phyloP scores from a whole-genome alignment of 805 yeast genomes.

The Lipomyces orientalis region DNA sequence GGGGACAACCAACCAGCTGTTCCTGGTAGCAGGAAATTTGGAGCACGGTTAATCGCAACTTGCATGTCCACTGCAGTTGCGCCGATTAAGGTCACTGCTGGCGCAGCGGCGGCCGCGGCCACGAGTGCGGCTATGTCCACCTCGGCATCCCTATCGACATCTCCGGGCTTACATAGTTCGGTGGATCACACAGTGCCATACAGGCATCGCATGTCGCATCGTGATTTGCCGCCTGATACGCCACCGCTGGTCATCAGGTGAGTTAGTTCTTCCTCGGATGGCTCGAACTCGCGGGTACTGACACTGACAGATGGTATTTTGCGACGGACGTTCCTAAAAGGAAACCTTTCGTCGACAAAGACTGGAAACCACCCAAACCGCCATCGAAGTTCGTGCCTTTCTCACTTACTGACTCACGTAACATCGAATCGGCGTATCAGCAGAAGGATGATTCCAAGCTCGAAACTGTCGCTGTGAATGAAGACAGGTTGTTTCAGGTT shows the following conservation, averaged over 20 bases:
- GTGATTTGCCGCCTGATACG: constrained; percentile 33
- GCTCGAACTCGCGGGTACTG: neutral
- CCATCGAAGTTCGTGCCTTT: constrained; percentile 72
- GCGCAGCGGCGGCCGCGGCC: neutral
- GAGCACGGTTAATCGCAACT: neutral
- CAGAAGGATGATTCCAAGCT: constrained; percentile 30
- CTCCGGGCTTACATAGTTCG: neutral
- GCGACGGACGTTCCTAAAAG: constrained; percentile 34
- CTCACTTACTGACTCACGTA: constrained; percentile 62
- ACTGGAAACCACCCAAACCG: constrained; percentile 55
- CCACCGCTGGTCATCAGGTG: constrained; percentile 32
- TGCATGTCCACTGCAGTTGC: neutral
- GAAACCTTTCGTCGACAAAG: constrained; percentile 45
- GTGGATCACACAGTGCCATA: constrained; percentile 33
- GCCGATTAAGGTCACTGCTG: neutral
- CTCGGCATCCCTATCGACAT: neutral
- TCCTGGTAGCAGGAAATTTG: neutral
- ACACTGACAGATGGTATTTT: constrained; percentile 31
- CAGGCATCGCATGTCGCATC: constrained; percentile 30
- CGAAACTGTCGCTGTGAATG: constrained; percentile 65
- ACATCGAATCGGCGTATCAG: constrained; percentile 61
- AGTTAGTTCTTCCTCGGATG: neutral
- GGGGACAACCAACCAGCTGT: neutral
- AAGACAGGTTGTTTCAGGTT: constrained; percentile 79
- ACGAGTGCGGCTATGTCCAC: too few species aligned